Evolutionary conservation across 2,329 filamentous ascomycete species (phyloP).

Genomic region (Monilinia vaccinii-corymbosi): DNA sequence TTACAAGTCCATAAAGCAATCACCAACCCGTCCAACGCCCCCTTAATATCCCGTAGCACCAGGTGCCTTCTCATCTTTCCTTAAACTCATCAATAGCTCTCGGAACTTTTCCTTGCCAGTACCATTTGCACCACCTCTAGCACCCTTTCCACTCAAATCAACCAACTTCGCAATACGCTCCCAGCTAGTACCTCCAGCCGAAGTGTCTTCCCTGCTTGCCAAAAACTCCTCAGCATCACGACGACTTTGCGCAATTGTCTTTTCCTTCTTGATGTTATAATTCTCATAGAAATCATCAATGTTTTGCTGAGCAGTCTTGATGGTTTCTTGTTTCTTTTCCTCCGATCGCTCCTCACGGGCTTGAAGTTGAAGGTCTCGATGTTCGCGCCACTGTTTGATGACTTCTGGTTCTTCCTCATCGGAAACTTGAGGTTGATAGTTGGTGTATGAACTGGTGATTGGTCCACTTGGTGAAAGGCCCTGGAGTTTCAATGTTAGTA

Average conservation of each 20-base stretch:
- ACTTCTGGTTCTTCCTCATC: conserved; percentile 83
- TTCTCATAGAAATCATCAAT: conserved; percentile 99
- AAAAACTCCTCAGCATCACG: conserved; percentile 93
- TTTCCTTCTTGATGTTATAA: conserved; percentile 97
- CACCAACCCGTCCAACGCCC: not conserved
- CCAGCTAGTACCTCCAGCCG: conserved; percentile 93
- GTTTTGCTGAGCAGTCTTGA: conserved; percentile 83
- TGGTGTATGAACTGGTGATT: conserved; percentile 57
- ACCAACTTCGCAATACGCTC: conserved; percentile 96
- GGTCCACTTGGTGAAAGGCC: conserved; percentile 65
- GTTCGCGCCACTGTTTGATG: conserved; percentile 85
- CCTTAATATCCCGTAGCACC: conserved; percentile 53
- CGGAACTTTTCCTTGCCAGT: conserved; percentile 96
- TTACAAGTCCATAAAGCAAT: conserved; percentile 20
- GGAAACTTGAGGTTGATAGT: conserved; percentile 30
- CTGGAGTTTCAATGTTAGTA: conserved; percentile 32
- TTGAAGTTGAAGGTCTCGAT: conserved; percentile 71
- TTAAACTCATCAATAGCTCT: conserved; percentile 75
- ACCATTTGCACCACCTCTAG: conserved; percentile 75
- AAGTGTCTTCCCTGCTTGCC: conserved; percentile 80
- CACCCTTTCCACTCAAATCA: conserved; percentile 91
- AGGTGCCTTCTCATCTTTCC: conserved; percentile 84
- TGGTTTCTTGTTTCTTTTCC: conserved; percentile 72
- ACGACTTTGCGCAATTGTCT: conserved; percentile 77
- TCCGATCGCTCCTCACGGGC: conserved; percentile 80